Evolutionary conservation across 2,329 filamentous ascomycete genomes (phyloP), one percentile per base, ranked within the genome.

Genomic region (Ophiostoma sp.): DNA sequence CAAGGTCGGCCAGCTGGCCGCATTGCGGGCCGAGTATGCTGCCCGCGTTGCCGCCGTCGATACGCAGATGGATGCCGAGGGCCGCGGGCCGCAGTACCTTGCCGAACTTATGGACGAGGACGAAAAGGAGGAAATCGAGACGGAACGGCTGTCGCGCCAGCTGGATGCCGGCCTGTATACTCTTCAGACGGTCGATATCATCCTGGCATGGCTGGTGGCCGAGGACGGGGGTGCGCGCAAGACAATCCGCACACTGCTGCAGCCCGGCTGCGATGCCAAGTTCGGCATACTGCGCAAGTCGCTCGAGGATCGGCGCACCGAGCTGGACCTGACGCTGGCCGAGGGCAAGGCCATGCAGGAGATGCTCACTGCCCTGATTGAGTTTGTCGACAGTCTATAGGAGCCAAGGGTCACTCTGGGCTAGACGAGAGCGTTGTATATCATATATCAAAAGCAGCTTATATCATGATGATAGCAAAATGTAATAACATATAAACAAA

Each of bases 121-220:
- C 36, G 88, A 89, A 47, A 81, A 81, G 70, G 85, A 87, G 66
- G 82, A 84, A 38, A 81, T 86, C 75, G 87, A 86, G 16, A 83
- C 88, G 65, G 91, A 91, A 73, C 93, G 89, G 84, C 83, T 96
- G 38, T 87, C 89, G 0, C 82, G 87, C 66, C 83, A 91, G 64
- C 82, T 98, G 16, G 93, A 97, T 72, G 92, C 91, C 0, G 95
- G 95, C 0, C 79, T 98, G 5, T 96, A 91, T 76, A 89, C 86
- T 40, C 78, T 97, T 68, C 92, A 97, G 79, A 90, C 87, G 2
- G 85, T 95, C 63, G 94, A 98, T 79, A 84, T 93, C 0, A 86
- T 95, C 42, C 78, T 99, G 42, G 91, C 93, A 12, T 99, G 95
- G 95, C 82, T 98, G 44, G 84, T 92, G 7, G 95, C 93, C 0